Conservation (phyloP, 1,139 yeast species). For the Protomyces lactucae-debilis region DNA sequence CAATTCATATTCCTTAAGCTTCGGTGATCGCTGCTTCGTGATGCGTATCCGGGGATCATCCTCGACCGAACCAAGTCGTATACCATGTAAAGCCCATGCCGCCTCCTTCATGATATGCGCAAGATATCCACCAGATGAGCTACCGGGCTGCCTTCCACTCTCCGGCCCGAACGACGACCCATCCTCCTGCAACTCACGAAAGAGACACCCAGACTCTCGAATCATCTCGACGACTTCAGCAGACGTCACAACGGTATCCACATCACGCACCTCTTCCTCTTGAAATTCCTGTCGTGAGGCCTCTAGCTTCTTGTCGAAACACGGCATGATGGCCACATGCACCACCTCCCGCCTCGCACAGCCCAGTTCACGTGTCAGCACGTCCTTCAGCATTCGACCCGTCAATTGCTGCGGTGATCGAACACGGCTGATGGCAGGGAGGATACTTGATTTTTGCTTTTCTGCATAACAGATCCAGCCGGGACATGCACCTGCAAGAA, state of each 20-base stretch:
- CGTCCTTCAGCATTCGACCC: slow-evolving; percentile 65
- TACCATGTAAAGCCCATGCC: slow-evolving; percentile 23
- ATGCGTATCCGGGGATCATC: slow-evolving; percentile 35
- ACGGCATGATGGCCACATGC: slow-evolving; percentile 89
- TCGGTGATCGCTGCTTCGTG: slow-evolving; percentile 64
- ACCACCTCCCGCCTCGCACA: slow-evolving; percentile 48
- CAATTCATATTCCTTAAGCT: slow-evolving; percentile 65
- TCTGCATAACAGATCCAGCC: slow-evolving; percentile 97
- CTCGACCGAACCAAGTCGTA: slow-evolving; percentile 25
- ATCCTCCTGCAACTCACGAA: slow-evolving; percentile 24
- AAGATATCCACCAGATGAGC: slow-evolving; percentile 76
- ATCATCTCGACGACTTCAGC: slow-evolving; percentile 73
- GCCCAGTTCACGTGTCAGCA: slow-evolving; percentile 46
- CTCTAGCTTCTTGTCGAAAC: slow-evolving; percentile 92
- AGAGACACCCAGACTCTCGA: slow-evolving; percentile 35
- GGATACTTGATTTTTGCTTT: slow-evolving; percentile 82
- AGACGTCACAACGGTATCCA: slow-evolving; percentile 91
- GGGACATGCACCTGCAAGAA: slow-evolving; percentile 72
- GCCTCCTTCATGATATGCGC: slow-evolving; percentile 38
- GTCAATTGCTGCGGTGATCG: slow-evolving; percentile 94
- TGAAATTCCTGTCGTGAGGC: slow-evolving; percentile 75
- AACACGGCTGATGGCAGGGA: slow-evolving; percentile 54
- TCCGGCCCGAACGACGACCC: slow-evolving; percentile 41
- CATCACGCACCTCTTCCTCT: slow-evolving; percentile 50
- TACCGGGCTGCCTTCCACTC: slow-evolving; percentile 74